Base-by-base conservation (phyloP, 2,329 filamentous ascomycete genomes). In the Gnomoniopsis smithogilvyi region DNA sequence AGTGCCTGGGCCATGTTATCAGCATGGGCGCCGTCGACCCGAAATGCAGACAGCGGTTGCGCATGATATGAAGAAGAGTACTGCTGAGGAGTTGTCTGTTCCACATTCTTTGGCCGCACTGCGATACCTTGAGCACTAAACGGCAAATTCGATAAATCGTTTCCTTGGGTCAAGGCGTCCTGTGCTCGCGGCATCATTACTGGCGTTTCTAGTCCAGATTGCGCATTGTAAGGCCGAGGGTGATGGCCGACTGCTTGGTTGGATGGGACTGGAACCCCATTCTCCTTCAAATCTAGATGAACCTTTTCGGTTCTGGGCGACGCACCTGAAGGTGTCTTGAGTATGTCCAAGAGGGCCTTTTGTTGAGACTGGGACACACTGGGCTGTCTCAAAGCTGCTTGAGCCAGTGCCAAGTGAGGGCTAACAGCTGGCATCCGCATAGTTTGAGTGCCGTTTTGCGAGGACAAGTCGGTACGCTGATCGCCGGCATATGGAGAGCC, bases 321-420 rank as follows among this genome's bases (percentile, higher is more conserved):
- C 2, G 64, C 60, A 3, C 69, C 59, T 30, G 68, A 69, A 12
- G 69, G 63, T 62, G 77, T 77, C 61, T 81, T 83, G 69, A 86
- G 84, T 73, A 85, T 82, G 22, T 74, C 78, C 15, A 85, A 71
- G 21, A 85, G 70, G 8, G 78, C 73, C 19, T 75, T 78, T 22
- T 80, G 78, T 62, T 84, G 81, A 38, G 70, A 67, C 50, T 75
- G 73, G 30, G 73, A 69, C 33, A 65, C 60, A 19, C 66, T 62
- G 14, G 59, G 36, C 19, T 54, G 55, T 33, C 45, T 52, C 10
- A 63, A 22, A 33, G 55, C 22, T 34, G 58, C 36, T 54, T 56
- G 61, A 3, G 58, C 36, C 38, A 41, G 22, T 14, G 54, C 26
- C 15, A 52, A 17, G 4, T 55, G 61, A 51, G 59, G 51, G 24